Base-by-base conservation (phyloP, 768 basidiomycete genomes). In the Suillus cothurnatus region DNA sequence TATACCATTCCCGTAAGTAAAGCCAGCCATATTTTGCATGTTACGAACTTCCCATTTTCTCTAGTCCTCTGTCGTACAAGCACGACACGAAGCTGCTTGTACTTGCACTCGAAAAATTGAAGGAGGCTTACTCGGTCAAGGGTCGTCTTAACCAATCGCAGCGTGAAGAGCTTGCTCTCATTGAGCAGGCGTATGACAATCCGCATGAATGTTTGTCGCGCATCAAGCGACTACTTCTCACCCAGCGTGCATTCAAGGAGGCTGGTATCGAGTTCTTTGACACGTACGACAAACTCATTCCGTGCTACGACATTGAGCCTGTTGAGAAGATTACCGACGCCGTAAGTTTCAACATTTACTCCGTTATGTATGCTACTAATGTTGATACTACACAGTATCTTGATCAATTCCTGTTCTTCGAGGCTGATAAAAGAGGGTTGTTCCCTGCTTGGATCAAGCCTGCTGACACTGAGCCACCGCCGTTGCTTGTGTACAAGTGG, bases 401-500 rank as follows among this genome's bases (percentile, higher is more conserved):
- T 45, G 97, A 99, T 72, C 97, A 99, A 79, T 99, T 97, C 88
- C 79, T 99, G 62, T 97, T 95, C 86, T 99, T 97, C 73, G 97
- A 99, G 76, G 95, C 95, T 26, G 97, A 99, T 80, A 99, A 99
- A 77, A 92, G 97, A 71, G 94, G 95, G 57, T 80, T 99, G 28
- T 99, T 99, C 90, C 97, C 97, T 14, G 89, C 95, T 1, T 99
- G 97, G 97, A 97, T 99, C 77, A 99, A 99, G 80, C 97, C 97
- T 31, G 92, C 94, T 59, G 95, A 99, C 71, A 96, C 94, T 0
- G 97, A 99, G 73, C 97, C 97, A 3, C 95, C 97, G 0, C 97
- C 97, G 3, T 85, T 99, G 19, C 88, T 99, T 38, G 96, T 98
- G 38, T 99, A 98, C 82, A 99, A 98, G 85, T 99, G 97, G 97